Percentiles rank a stretch among this genome's conserved stretches.
Conservation (phyloP, 2,329 filamentous ascomycete species). For the Colletotrichum tofieldiae region DNA sequence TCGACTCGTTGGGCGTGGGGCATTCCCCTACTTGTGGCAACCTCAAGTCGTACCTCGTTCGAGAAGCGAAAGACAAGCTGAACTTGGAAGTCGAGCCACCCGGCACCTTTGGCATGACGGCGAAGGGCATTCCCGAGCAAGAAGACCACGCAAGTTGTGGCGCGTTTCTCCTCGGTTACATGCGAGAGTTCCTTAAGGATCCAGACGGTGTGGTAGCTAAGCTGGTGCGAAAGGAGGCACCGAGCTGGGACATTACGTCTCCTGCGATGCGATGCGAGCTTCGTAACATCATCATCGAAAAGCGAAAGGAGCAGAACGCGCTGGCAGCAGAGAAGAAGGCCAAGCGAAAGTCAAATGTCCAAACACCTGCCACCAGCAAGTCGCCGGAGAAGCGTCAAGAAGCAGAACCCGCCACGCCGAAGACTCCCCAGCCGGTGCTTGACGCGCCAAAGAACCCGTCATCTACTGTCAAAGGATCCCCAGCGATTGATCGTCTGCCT, state of each 20-base stretch:
- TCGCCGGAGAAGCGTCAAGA: constrained; percentile 11
- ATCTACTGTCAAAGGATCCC: constrained; percentile 36
- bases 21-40: constrained; percentile 77
- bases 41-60: constrained; percentile 83
- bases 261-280: constrained; percentile 76
- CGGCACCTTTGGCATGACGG: constrained; percentile 71
- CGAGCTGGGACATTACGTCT: constrained; percentile 69
- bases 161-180: constrained; percentile 87
- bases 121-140: constrained; percentile 83
- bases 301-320: constrained; percentile 72
- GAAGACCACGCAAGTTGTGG: constrained; percentile 92
- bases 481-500: not conserved
- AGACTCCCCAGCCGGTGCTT: constrained; percentile 28
- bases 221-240: constrained; percentile 73
- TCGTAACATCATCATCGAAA: constrained; percentile 74
- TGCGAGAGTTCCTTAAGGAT: constrained; percentile 83
- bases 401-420: constrained; percentile 17
- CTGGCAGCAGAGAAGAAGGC: constrained; percentile 57
- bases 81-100: constrained; percentile 57
- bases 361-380: constrained; percentile 41
- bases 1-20: constrained; percentile 84
- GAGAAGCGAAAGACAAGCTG: constrained; percentile 79
- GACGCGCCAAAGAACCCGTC: constrained; percentile 42
- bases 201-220: constrained; percentile 80
- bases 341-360: constrained; percentile 51